Conservation (phyloP, 768 basidiomycete species). For the Brasilioporus rufonigricans region DNA sequence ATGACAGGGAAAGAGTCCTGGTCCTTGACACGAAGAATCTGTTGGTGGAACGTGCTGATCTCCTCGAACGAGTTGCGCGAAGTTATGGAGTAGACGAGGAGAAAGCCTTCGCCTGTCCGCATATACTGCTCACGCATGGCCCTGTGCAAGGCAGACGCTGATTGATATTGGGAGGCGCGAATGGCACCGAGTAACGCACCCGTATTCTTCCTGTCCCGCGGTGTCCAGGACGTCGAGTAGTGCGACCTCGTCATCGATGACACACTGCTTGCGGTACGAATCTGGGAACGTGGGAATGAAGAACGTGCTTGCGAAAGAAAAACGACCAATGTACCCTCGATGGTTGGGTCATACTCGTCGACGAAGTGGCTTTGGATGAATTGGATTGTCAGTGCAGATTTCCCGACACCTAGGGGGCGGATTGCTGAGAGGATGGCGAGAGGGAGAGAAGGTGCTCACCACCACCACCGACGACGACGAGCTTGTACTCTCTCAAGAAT, state of each 20-base stretch:
- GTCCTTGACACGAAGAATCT: constrained; percentile 96
- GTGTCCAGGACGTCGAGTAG: constrained; percentile 96
- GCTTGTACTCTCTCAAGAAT: constrained; percentile 95
- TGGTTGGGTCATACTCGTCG: constrained; percentile 93
- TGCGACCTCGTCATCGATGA: constrained; percentile 98
- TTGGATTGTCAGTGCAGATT: constrained; percentile 95
- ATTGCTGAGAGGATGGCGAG: not conserved
- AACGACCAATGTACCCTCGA: constrained; percentile 60
- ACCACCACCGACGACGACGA: constrained; percentile 98
- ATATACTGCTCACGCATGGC: constrained; percentile 99
- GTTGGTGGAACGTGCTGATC: constrained; percentile 93
- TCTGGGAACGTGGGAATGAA: constrained; percentile 44
- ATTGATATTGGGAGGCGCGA: constrained; percentile 1
- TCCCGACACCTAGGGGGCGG: constrained; percentile 43
- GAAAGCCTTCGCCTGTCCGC: constrained; percentile 97
- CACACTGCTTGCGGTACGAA: constrained; percentile 95
- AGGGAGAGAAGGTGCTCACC: constrained; percentile 49
- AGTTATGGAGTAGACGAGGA: constrained; percentile 98
- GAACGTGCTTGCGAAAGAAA: not conserved
- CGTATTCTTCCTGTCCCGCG: constrained; percentile 97
- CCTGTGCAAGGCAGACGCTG: constrained; percentile 37
- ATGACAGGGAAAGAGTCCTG: constrained; percentile 94
- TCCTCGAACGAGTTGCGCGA: constrained; percentile 97
- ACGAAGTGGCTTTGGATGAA: constrained; percentile 97
- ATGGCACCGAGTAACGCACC: constrained; percentile 50